Base-by-base conservation (phyloP, 169 alveolate genomes). In the Plasmodium ovale region DNA sequence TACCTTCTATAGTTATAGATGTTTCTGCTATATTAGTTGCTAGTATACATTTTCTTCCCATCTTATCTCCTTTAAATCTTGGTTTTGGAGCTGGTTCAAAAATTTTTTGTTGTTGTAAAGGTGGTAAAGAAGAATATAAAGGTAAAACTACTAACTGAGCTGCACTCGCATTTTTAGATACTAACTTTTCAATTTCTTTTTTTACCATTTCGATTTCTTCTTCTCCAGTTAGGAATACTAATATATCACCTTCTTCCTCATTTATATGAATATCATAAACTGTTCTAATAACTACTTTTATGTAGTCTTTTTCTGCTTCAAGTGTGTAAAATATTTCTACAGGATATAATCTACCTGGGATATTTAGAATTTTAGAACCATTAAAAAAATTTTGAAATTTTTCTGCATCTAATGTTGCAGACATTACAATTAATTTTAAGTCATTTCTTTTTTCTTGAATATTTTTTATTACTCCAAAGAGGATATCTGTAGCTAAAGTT, bases 11-110 rank as follows among this genome's bases (percentile, higher is more conserved):
- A 14, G 99, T 99, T 58, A 99, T 93, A 58, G 99, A 98, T 9
- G 99, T 98, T 93, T 99, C 99, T 0, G 99, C 99, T 31, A 99
- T 97, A 94, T 99, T 99, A 16, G 99, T 99, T 29, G 99, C 97
- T 27, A 99, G 97, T 12, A 98, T 98, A 77, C 97, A 95, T 92
- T 98, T 98, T 25, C 98, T 87, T 4, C 99, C 99, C 23, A 91
- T 69, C 60, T 97, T 96, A 19, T 98, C 97, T 12, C 99, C 99
- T 35, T 92, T 92, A 84, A 94, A 94, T 84, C 97, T 94, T 23
- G 97, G 96, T 9, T 95, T 97, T 1, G 99, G 99, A 3, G 99
- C 98, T 10, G 97, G 96, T 49, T 98, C 99, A 92, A 99, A 99
- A 56, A 98, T 98, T 87, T 93, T 95, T 90, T 97, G 99, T 94